phyloP scores from a whole-genome alignment of 768 basidiomycete species.

The Thelephora ganbajun region DNA sequence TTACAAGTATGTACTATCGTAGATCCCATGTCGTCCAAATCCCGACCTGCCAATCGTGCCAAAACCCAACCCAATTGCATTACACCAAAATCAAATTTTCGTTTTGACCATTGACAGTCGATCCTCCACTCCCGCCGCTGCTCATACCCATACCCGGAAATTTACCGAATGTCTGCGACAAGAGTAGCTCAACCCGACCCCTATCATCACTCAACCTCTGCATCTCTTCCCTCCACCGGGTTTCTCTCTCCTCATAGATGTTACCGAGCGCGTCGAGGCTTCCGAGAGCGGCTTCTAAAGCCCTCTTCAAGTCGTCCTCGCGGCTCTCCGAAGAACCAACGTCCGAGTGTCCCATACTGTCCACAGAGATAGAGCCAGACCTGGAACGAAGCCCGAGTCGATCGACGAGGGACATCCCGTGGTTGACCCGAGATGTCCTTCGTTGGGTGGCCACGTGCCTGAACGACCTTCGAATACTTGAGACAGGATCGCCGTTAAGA shows the following conservation, averaged over 20 bases:
- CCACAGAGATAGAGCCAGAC: slow-evolving; percentile 14
- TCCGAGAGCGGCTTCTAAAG: slow-evolving; percentile 51
- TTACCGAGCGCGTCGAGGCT: slow-evolving; percentile 47
- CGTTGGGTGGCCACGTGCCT: slow-evolving; percentile 44
- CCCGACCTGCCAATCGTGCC: too few species aligned
- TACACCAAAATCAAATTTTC: too few species aligned
- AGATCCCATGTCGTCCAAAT: too few species aligned
- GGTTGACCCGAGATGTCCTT: slow-evolving; percentile 26
- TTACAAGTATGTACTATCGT: too few species aligned
- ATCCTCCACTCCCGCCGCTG: too few species aligned
- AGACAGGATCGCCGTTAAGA: slow-evolving; percentile 32
- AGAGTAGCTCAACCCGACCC: slow-evolving; percentile 48
- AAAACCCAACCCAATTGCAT: too few species aligned
- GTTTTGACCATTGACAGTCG: too few species aligned
- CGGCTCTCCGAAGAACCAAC: slow-evolving; percentile 46
- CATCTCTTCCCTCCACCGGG: slow-evolving; percentile 55
- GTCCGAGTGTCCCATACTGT: slow-evolving; percentile 15
- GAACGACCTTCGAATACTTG: slow-evolving; percentile 42
- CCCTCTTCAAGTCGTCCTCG: slow-evolving; percentile 54
- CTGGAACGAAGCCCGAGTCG: slow-evolving; percentile 23
- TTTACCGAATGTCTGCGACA: slow-evolving; percentile 44
- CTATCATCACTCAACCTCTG: slow-evolving; percentile 48
- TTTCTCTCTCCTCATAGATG: slow-evolving; percentile 58
- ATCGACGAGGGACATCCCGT: slow-evolving; percentile 33
- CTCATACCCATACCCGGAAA: neutral